Evolutionary conservation across 179 eudicot genomes (phyloP).

Genomic region (Silene vulgaris): DNA sequence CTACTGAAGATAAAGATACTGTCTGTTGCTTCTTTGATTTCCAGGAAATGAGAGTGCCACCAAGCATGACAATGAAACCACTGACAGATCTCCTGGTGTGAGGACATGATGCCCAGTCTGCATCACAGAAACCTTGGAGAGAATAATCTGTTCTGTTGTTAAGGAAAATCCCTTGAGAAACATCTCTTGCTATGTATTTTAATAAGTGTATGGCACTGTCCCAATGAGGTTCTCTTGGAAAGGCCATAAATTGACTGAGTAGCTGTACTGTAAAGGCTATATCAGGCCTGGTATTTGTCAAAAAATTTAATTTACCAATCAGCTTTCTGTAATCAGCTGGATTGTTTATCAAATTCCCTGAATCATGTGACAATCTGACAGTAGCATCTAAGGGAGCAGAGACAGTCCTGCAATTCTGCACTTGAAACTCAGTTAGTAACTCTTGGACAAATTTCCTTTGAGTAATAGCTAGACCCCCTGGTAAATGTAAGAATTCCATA

Average conservation of each 20-base stretch:
- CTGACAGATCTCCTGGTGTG: background rate
- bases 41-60: too few relatives aligned
- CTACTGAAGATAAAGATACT: too few relatives aligned
- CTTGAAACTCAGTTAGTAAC: background rate
- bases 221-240: background rate
- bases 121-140: background rate
- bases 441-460: background rate
- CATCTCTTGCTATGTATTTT: too few relatives aligned
- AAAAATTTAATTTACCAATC: background rate
- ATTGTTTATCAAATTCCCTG: background rate
- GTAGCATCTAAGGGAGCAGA: background rate
- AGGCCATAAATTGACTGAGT: background rate
- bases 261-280: background rate
- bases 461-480: background rate
- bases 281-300: too few relatives aligned
- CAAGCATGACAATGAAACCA: too few relatives aligned
- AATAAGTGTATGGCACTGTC: background rate
- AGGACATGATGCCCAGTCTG: background rate
- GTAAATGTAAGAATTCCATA: background rate
- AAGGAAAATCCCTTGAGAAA: background rate
- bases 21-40: too few relatives aligned
- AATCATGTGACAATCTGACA: background rate
- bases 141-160: background rate
- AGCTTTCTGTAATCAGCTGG: background rate
- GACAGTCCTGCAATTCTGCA: background rate